phyloP scores from a whole-genome alignment of 768 basidiomycete genomes.

The Melanogaster broomeanus region DNA sequence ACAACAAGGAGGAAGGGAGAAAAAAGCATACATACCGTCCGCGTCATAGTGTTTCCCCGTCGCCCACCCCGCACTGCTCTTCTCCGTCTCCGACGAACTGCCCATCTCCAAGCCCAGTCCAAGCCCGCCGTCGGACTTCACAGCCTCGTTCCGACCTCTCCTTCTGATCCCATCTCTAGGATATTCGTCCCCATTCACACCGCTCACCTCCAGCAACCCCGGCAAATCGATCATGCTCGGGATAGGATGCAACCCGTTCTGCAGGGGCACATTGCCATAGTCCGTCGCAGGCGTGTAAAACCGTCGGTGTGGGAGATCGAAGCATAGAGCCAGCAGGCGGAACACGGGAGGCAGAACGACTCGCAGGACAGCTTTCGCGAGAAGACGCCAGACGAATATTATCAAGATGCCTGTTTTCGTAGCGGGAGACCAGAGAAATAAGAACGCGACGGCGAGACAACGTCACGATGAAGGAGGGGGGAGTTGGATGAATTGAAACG shows the following conservation, averaged over 20 bases:
- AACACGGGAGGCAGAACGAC: constrained; percentile 80
- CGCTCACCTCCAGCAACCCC: constrained; percentile 37
- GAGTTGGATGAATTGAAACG: constrained; percentile 6
- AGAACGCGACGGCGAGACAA: neutral
- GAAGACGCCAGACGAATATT: constrained; percentile 87
- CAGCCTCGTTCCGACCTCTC: constrained; percentile 17
- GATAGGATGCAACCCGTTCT: constrained; percentile 64
- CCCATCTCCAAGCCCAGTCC: constrained; percentile 31
- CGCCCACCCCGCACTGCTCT: constrained; percentile 18
- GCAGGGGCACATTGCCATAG: constrained; percentile 68
- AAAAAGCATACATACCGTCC: constrained; percentile 58
- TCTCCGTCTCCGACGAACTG: constrained; percentile 30
- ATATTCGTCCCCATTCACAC: constrained; percentile 46
- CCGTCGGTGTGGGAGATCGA: constrained; percentile 77
- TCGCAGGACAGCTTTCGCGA: constrained; percentile 79
- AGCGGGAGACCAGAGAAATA: neutral
- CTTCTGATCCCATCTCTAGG: constrained; percentile 31
- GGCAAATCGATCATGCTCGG: constrained; percentile 88
- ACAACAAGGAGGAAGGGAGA: constrained; percentile 3
- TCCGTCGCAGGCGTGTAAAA: constrained; percentile 94
- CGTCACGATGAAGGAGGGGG: neutral
- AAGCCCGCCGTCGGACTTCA: constrained; percentile 17
- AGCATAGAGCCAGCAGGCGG: constrained; percentile 66
- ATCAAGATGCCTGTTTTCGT: constrained; percentile 58
- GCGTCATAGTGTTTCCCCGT: constrained; percentile 78